Conservation (phyloP, 495 filamentous ascomycete species). For the Penicillium salamii region DNA sequence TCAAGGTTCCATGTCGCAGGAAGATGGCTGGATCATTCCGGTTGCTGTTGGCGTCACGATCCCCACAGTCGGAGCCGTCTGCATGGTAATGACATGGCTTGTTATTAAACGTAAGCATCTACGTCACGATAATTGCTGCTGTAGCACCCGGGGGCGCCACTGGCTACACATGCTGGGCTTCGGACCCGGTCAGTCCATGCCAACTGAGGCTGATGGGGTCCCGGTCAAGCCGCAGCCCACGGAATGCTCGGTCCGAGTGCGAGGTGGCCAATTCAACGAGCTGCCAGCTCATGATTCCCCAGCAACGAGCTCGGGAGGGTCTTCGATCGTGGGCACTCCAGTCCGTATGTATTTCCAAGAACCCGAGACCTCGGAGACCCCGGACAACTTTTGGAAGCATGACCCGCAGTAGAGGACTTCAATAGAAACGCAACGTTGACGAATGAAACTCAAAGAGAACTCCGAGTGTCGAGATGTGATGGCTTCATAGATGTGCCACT, state of each 20-base stretch:
- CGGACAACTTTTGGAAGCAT: neutral
- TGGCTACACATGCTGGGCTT: neutral
- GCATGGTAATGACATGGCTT: neutral
- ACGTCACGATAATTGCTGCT: neutral
- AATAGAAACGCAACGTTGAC: neutral
- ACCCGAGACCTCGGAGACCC: neutral
- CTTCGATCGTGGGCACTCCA: neutral
- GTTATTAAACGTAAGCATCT: neutral
- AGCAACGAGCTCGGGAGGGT: neutral
- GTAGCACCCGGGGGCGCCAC: neutral
- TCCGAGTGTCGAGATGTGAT: neutral
- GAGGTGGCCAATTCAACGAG: neutral
- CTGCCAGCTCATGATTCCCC: neutral
- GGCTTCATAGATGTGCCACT: neutral
- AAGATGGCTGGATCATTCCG: neutral
- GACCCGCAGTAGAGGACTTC: neutral
- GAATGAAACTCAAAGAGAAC: neutral
- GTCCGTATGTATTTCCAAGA: neutral
- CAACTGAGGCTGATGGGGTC: neutral
- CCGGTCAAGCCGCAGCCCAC: neutral
- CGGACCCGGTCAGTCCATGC: neutral
- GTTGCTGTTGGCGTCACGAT: neutral
- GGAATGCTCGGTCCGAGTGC: neutral
- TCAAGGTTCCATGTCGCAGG: neutral
- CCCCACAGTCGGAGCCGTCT: neutral